phyloP scores from a whole-genome alignment of 2,329 filamentous ascomycete species.

The Colletotrichum liriopes region DNA sequence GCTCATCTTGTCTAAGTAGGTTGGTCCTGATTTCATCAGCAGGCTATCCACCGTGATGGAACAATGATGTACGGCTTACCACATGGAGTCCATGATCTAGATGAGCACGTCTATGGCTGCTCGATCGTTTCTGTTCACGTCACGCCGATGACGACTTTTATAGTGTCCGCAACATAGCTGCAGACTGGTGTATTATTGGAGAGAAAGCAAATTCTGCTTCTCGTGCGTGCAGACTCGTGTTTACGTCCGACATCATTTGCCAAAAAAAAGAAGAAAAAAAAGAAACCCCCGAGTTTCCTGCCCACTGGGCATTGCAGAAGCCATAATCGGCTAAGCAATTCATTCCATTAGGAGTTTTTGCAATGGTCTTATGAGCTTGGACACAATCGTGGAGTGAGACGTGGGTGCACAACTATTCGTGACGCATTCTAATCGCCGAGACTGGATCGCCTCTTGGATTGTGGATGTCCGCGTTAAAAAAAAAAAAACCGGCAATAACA shows the following conservation, averaged over 20 bases:
- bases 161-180: background rate
- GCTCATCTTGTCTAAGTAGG: slow-evolving; percentile 21
- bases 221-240: background rate
- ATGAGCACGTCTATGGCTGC: background rate
- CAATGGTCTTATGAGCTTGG: background rate
- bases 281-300: too few species aligned
- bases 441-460: background rate
- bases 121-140: background rate
- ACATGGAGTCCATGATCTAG: slow-evolving; percentile 11
- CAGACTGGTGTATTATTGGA: background rate
- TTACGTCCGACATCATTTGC: background rate
- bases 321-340: background rate
- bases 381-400: background rate
- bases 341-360: background rate
- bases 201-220: background rate
- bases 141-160: background rate
- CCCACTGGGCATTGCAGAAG: background rate
- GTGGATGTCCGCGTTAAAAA: background rate
- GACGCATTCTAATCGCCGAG: background rate
- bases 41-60: background rate
- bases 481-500: background rate
- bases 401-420: background rate
- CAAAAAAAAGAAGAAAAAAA: too few species aligned
- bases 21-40: slow-evolving; percentile 9
- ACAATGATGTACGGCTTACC: background rate